Evolutionary conservation across 2,329 filamentous ascomycete species (phyloP).

Genomic region (Ascochyta pisi): DNA sequence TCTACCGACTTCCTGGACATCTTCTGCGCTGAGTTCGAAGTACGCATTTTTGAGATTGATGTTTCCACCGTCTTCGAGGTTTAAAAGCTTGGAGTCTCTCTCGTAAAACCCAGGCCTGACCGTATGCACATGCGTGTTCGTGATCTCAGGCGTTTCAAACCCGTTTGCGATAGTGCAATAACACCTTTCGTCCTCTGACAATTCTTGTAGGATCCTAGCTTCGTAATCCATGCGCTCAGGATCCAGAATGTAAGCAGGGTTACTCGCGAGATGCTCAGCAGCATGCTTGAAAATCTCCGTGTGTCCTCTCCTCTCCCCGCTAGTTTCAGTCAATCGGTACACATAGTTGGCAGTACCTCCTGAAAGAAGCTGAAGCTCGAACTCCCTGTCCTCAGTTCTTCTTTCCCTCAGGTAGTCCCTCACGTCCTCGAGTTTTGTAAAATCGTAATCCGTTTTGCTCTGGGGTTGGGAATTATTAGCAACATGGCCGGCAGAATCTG

Average conservation of each 20-base stretch:
- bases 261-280: conserved; percentile 36
- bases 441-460: background rate
- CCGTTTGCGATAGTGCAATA: background rate
- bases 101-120: conserved; percentile 37
- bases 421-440: background rate
- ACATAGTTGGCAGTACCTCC: conserved; percentile 49
- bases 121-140: conserved; percentile 23
- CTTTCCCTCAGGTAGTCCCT: background rate
- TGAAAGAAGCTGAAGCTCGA: conserved; percentile 21
- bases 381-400: background rate
- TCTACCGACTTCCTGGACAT: conserved; percentile 28
- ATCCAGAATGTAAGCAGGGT: conserved; percentile 35
- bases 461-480: background rate
- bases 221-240: conserved; percentile 46
- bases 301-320: background rate
- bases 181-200: conserved; percentile 16
- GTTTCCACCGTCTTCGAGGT: conserved; percentile 41
- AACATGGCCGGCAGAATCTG: background rate
- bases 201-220: conserved; percentile 28
- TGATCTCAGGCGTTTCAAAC: background rate
- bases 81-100: conserved; percentile 33
- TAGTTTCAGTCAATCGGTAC: conserved; percentile 33
- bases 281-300: conserved; percentile 47
- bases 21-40: conserved; percentile 21
- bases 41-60: conserved; percentile 45